Evolutionary conservation across 2,329 filamentous ascomycete species (phyloP), one percentile per base, ranked within the genome.

Genomic region (Hymenoscyphus infarciens): DNA sequence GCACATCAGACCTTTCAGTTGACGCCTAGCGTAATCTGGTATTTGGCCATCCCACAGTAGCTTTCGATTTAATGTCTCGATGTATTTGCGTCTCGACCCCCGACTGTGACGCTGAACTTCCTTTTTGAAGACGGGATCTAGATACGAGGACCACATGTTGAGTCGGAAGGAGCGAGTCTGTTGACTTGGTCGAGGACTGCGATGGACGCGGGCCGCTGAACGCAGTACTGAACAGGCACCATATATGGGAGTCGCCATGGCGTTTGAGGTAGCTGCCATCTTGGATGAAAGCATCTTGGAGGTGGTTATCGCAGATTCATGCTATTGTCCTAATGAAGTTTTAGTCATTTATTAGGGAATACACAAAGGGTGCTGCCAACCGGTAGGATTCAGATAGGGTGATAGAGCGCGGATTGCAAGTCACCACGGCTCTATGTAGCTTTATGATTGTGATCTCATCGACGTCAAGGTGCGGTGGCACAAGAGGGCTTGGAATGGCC

Each of bases 121-220:
- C 53, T 74, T 77, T 45, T 77, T 75, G 22, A 75, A 73, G 19
- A 79, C 75, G 15, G 74, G 71, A 65, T 81, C 77, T 31, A 77
- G 67, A 54, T 76, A 77, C 33, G 75, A 77, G 7, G 78, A 76
- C 79, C 81, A 83, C 19, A 77, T 67, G 59, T 77, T 79, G 63
- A 84, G 79, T 63, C 81, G 80, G 64, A 84, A 82, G 39, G 70
- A 70, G 39, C 84, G 80, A 38, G 68, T 74, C 65, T 82, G 81
- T 53, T 77, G 73, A 19, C 68, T 71, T 56, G 60, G 53, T 49
- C 69, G 63, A 56, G 54, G 42, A 57, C 61, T 61, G 31, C 62
- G 66, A 22, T 59, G 35, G n/a, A 64, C 45, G 25, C 57, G 55
- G 8, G 56, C 31, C 13, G 60, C 42, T 19, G 62, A 62, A 49